A percentile compares a stretch with the other conserved stretches of the same genome.
phyloP scores from a whole-genome alignment of 768 basidiomycete genomes.

The Amanita polypyramis region DNA sequence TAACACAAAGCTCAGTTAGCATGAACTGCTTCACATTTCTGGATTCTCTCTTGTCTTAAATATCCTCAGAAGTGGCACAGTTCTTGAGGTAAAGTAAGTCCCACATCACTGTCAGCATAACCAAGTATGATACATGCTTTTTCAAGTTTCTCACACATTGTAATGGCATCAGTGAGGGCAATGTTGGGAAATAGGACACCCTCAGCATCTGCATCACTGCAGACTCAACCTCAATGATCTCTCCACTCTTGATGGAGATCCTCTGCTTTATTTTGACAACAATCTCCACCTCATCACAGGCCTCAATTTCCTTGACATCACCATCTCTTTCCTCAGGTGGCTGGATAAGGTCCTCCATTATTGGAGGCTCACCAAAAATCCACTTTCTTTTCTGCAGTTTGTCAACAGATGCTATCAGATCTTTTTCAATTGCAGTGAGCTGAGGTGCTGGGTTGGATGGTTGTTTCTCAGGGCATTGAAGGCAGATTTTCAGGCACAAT shows the following conservation, averaged over 20 bases:
- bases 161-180: neutral
- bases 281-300: neutral
- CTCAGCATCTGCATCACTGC: neutral
- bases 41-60: too few relatives aligned
- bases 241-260: neutral
- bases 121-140: neutral
- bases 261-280: slow-evolving; percentile 1
- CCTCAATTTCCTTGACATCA: neutral
- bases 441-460: neutral
- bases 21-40: too few relatives aligned
- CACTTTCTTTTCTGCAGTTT: neutral
- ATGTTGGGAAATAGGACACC: neutral
- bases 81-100: slow-evolving; percentile 1
- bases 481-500: neutral
- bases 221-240: neutral
- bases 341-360: slow-evolving; percentile 1
- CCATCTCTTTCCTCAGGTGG: slow-evolving; percentile 1
- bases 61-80: neutral
- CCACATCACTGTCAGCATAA: neutral
- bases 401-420: neutral
- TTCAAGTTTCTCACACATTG: slow-evolving; percentile 1
- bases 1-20: too few relatives aligned
- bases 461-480: too few relatives aligned
- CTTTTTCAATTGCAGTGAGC: neutral
- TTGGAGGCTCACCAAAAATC: slow-evolving; percentile 1